Conservation (phyloP, 192 early-diverging fungal species). For the Lobosporangium transversale region DNA sequence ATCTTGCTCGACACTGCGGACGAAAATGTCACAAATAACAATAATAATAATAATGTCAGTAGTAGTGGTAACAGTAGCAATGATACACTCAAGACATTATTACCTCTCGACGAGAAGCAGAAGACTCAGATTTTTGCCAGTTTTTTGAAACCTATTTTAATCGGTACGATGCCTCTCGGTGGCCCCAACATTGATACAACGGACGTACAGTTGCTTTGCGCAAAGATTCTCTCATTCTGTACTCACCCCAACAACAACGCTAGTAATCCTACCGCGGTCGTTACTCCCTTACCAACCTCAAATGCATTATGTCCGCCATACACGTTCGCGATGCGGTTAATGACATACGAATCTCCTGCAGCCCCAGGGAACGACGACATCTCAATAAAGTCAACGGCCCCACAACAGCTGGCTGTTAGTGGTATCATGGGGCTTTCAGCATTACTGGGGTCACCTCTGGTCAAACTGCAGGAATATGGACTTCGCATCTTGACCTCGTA, state of each 20-base stretch:
- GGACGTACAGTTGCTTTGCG: slow-evolving; percentile 33
- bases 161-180: slow-evolving; percentile 18
- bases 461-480: slow-evolving; percentile 42
- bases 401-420: neutral
- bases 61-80: no score
- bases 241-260: neutral
- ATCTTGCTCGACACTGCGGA: slow-evolving; percentile 6
- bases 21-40: neutral
- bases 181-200: slow-evolving; percentile 15
- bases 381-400: neutral
- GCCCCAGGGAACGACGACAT: neutral
- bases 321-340: neutral
- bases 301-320: neutral
- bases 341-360: slow-evolving; percentile 4
- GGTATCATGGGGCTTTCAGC: neutral
- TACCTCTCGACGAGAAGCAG: neutral
- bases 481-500: slow-evolving; percentile 27
- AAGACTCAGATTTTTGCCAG: slow-evolving; percentile 15
- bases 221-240: slow-evolving; percentile 39
- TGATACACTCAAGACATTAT: neutral
- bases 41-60: no score
- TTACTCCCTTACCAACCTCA: neutral
- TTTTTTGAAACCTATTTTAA: slow-evolving; percentile 23
- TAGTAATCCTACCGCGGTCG: no score
- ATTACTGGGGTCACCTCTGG: slow-evolving; percentile 17